Percentiles rank a stretch among this genome's conserved stretches.
phyloP scores from a whole-genome alignment of 495 filamentous ascomycete genomes.

The Penicillium lagena region DNA sequence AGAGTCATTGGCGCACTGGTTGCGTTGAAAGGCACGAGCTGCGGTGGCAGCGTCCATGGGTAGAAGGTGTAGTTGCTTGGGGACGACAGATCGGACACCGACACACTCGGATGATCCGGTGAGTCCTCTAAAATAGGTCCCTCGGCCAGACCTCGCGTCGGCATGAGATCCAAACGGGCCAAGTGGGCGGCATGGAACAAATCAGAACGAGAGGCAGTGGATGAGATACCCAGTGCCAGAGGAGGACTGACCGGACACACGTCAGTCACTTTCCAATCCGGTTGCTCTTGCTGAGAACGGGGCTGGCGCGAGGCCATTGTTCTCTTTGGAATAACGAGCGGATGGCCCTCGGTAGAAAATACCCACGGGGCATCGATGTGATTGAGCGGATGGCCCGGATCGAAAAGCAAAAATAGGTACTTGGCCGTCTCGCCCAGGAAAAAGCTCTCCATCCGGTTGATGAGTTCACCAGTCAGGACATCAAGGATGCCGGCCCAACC shows the following conservation, averaged over 20 bases:
- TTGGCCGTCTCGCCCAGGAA: constrained; percentile 95
- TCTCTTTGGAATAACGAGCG: constrained; percentile 71
- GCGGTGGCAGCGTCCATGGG: constrained; percentile 81
- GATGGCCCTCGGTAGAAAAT: constrained; percentile 94
- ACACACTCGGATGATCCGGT: constrained; percentile 46
- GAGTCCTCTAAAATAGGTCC: constrained; percentile 49
- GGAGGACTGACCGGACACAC: constrained; percentile 55
- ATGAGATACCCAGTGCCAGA: constrained; percentile 63
- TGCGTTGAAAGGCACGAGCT: constrained; percentile 67
- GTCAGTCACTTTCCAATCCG: background rate
- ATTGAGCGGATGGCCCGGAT: constrained; percentile 81
- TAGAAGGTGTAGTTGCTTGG: constrained; percentile 79
- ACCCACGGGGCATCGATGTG: constrained; percentile 79
- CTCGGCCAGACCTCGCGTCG: constrained; percentile 42
- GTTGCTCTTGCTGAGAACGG: constrained; percentile 4
- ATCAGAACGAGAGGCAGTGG: constrained; percentile 76
- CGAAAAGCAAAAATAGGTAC: constrained; percentile 88
- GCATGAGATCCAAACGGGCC: constrained; percentile 72
- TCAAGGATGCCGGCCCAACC: constrained; percentile 96
- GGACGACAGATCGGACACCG: constrained; percentile 51
- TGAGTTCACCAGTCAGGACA: constrained; percentile 80
- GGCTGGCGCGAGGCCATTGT: constrained; percentile 5
- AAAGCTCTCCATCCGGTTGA: constrained; percentile 98
- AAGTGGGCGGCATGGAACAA: constrained; percentile 88
- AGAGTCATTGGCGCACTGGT: constrained; percentile 58